Percentiles rank a stretch among this genome's conserved stretches.
phyloP scores from a whole-genome alignment of 352 stramenopile genomes.

The Phytophthora crassamura region DNA sequence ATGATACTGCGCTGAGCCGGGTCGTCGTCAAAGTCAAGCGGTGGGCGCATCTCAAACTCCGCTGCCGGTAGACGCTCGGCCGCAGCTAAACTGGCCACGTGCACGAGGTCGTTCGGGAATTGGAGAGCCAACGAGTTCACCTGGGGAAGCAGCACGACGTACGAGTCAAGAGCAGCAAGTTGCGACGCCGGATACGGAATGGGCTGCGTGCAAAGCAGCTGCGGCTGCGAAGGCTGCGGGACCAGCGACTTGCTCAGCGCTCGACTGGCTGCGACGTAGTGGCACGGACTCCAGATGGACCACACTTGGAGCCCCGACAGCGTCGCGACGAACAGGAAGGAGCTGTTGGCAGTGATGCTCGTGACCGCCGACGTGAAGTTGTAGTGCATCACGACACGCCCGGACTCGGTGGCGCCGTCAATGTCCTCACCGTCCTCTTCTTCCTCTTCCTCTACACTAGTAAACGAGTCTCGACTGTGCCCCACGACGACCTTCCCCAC shows the following conservation, averaged over 20 bases:
- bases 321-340: slow-evolving; percentile 84
- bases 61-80: slow-evolving; percentile 52
- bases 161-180: slow-evolving; percentile 79
- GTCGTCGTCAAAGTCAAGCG: slow-evolving; percentile 10
- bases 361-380: slow-evolving; percentile 69
- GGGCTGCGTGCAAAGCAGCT: slow-evolving; percentile 70
- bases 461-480: slow-evolving; percentile 46
- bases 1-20: slow-evolving; percentile 44
- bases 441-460: slow-evolving; percentile 35
- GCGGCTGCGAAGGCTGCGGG: slow-evolving; percentile 74
- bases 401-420: slow-evolving; percentile 50
- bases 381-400: slow-evolving; percentile 88
- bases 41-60: slow-evolving; percentile 66
- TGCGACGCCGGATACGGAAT: slow-evolving; percentile 63
- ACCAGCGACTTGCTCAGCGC: slow-evolving; percentile 62
- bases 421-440: slow-evolving; percentile 19
- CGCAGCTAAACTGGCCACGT: slow-evolving; percentile 48
- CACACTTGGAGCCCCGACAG: slow-evolving; percentile 77
- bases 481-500: slow-evolving; percentile 36
- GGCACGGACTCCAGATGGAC: slow-evolving; percentile 89
- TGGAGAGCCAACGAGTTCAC: slow-evolving; percentile 24
- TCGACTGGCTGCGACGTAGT: slow-evolving; percentile 75
- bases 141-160: slow-evolving; percentile 72
- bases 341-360: slow-evolving; percentile 83
- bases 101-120: slow-evolving; percentile 47